A percentile compares a stretch with the other conserved stretches of the same genome.
Conservation (phyloP, 2,329 filamentous ascomycete species). For the Sporothrix schenckii region DNA sequence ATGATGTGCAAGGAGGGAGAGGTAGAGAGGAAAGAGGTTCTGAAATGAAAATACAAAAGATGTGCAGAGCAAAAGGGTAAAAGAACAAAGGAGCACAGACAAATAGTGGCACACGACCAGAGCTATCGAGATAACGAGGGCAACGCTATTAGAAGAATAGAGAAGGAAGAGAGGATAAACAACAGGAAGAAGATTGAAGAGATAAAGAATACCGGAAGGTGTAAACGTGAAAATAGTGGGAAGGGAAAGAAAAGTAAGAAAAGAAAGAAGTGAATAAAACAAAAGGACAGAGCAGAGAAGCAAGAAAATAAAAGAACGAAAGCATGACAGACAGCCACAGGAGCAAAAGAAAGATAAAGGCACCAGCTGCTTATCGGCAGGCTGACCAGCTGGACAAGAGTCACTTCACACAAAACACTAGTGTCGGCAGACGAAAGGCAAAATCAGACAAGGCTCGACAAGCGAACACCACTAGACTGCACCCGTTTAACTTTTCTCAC, state of each 20-base stretch:
- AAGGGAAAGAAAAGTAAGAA: background rate
- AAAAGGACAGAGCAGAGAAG: background rate
- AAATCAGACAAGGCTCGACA: conserved; percentile 8
- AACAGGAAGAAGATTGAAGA: background rate
- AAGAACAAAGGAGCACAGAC: background rate
- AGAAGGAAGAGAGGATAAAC: background rate
- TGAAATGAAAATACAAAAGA: background rate
- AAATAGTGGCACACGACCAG: background rate
- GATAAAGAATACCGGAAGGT: background rate
- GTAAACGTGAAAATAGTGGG: background rate
- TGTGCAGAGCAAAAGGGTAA: background rate
- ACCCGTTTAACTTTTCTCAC: background rate
- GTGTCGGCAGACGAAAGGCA: background rate
- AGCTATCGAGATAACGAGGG: conserved; percentile 7
- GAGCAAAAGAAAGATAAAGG: conserved; percentile 9
- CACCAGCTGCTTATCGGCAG: conserved; percentile 17
- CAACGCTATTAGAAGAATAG: background rate
- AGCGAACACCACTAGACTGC: background rate
- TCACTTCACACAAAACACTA: background rate
- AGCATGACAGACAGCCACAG: background rate
- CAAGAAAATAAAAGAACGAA: background rate
- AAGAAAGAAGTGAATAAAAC: background rate
- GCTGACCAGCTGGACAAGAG: conserved; percentile 18
- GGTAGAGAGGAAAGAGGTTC: background rate
- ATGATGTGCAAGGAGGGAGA: background rate